Base-by-base conservation (phyloP, 2,329 filamentous ascomycete species). In the Cladosporium sp. region DNA sequence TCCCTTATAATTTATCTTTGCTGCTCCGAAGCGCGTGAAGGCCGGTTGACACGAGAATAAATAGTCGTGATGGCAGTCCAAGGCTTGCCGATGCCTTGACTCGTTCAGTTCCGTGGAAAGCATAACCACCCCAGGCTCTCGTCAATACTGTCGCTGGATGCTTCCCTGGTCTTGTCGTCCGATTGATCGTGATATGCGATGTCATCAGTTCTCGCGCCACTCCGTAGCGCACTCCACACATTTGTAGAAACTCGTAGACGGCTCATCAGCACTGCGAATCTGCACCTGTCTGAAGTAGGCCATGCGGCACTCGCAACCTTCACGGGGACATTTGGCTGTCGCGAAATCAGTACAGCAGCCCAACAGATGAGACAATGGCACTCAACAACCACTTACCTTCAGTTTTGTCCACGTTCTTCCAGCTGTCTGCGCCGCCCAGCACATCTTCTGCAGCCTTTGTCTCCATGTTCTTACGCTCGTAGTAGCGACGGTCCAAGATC, bases 241-340 rank as follows among this genome's bases (percentile, higher is more conserved):
- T 70, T 92, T 94, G 77, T 88, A 95, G 76, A 97, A 97, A 61
- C 87, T 93, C 65, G 94, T 99, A 89, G 96, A 97, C 61, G 94
- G 94, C 81, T 99, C 94, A 77, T 99, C 94, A 55, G 94, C 94
- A 80, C 91, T 96, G 67, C 94, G 87, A 76, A 97, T 97, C 82
- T 99, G 94, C 67, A 97, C 86, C 80, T 96, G 91, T 80, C 92
- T 96, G 79, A 93, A 97, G 64, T 92, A 95, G 3, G 94, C 94
- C 78, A 91, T 86, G 61, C 85, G 82, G 63, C 91, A 91, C 70
- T 89, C 82, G 79, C 94, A 99, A 59, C 82, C 82, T 40, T 92
- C 86, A 63, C 86, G 86, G 25, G 89, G 86, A 74, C 94, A 99
- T 82, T 94, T 90, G 51, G 88, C 88, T 84, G 67, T 45, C n/a